Base-by-base conservation (phyloP, 2,329 filamentous ascomycete species). In the Furcasterigmium sp. region DNA sequence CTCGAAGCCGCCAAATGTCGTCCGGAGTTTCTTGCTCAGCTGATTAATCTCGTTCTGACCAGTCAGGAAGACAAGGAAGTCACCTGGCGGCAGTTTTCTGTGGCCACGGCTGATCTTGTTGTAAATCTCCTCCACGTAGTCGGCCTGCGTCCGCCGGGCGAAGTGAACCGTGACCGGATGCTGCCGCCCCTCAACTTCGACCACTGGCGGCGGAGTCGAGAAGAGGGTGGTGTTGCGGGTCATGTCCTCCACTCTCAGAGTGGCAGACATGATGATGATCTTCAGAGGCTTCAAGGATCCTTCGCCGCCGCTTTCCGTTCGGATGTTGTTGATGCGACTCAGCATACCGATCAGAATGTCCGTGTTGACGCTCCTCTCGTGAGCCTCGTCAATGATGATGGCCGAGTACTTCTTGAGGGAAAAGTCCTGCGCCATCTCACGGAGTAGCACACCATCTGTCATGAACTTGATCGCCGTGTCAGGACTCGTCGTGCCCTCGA, bases 341-440 rank as follows among this genome's bases (percentile, higher is more conserved):
- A 97, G 80, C 82, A 98, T 94, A 40, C 93, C 93, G 52, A 98
- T 91, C n/a, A 98, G 69, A 32, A 98, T 94, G 61, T 98, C 94
- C 0, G 94, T 98, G 58, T 98, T 97, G 55, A 96, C 87, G 56
- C 90, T 97, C 55, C 94, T 81, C 62, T 98, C 93, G 68, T 98
- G 93, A 2, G 93, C 93, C 65, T 98, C 93, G 56, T 98, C 93
- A 47, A 98, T 91, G 39, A 98, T 80, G 41, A 98, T 87, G 13
- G 86, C 87, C 1, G 91, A 96, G 63, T 98, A 98, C 54, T 94
- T 94, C 39, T 77, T 80, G 36, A 98, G 68, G 0, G 88, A 76
- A 56, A 97, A 89, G 59, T 98, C 93, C 51, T 93, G 84, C 1
- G 87, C 84, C 42, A 96, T 85, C 63, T 98, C 93, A 44, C 93